These are phyloP conservation scores for Lichtheimia corymbifera DNA, from an alignment of 371 early-diverging fungal genomes.

Conservation along the genomic window DNA sequence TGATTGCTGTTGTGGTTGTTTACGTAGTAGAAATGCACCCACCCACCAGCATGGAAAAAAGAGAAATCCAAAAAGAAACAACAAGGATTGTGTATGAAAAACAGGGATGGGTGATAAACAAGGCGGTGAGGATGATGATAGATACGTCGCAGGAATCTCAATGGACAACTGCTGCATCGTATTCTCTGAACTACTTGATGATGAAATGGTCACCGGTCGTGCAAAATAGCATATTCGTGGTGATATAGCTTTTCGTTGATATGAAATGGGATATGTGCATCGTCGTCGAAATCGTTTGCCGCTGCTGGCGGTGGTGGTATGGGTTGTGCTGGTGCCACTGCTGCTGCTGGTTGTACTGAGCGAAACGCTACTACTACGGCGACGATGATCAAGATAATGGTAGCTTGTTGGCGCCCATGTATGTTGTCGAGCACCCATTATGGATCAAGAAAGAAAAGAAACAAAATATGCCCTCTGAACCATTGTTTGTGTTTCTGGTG, in stretches of 20 bases:
- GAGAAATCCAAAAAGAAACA: conserved; percentile 47
- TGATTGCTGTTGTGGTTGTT: neutral
- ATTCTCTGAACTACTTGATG: neutral
- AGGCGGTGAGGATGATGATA: conserved; percentile 17
- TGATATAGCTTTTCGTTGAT: neutral
- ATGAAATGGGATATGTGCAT: neutral
- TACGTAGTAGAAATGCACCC: conserved; percentile 23
- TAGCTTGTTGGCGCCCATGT: too few relatives aligned
- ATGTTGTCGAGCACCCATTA: too few relatives aligned
- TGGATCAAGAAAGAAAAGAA: too few relatives aligned
- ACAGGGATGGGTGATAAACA: conserved; percentile 9
- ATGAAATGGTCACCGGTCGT: conserved; percentile 9
- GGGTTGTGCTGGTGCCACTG: neutral
- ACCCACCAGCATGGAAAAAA: conserved; percentile 53
- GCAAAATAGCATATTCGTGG: neutral
- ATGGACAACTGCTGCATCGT: neutral
- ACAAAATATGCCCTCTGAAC: too few relatives aligned
- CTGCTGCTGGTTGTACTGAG: too few relatives aligned
- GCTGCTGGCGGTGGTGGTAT: too few relatives aligned
- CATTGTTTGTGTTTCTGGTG: too few relatives aligned
- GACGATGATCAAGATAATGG: too few relatives aligned
- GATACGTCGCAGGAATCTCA: neutral
- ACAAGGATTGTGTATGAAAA: conserved; percentile 47
- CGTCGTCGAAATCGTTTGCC: neutral
- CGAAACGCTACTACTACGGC: too few relatives aligned